Base-by-base conservation (phyloP, 148 eudicot species). In the Rhododendron simsii region DNA sequence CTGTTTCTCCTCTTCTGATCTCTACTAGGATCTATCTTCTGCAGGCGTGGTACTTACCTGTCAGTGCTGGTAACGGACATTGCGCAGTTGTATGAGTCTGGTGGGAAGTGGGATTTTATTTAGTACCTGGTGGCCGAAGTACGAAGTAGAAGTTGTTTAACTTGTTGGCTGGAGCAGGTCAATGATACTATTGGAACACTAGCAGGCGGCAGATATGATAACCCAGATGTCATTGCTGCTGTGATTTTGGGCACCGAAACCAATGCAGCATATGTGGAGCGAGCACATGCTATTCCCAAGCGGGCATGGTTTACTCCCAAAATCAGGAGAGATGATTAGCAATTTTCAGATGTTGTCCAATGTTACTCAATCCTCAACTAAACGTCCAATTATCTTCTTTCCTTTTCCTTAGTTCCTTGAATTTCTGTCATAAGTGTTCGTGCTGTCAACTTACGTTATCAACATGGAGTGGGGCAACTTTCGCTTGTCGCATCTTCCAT, bases 111-210 rank as follows among this genome's bases (percentile, higher is more conserved):
- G 39, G 15, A 9, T 48, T 84, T 30, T 47, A 23, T 47, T 26
- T 48, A 7, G 69, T 59, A 18, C 55, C 59, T 33, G 47, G 47
- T n/a, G 75, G 45, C 35, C 86, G 50, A 78, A 9, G 76, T 51
- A 20, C 20, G 7, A 55, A 63, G 14, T 85, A 26, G 33, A 47
- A 67, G 0, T 75, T 35, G 3, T 35, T 35, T 71, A 75, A 74
- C 76, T 63, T 50, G 8, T 85, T 84, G 86, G 63, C n/a, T 84
- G 57, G 55, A 81, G 65, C 92, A 97, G 99, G 96, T 97, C 81
- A 97, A 97, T 89, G 99, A 97, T 89, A 95, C 99, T n/a, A 94
- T 97, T 85, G 99, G 99, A 88, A 95, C 98, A n/a, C 88, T 97
- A 84, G 99, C 99, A 53, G 98, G 98, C 82, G 99, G 99, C 69